Percentiles rank a stretch among this genome's conserved stretches.
Evolutionary conservation across 805 yeast species (phyloP).

Genomic region (Hanseniaspora taiwanica): DNA sequence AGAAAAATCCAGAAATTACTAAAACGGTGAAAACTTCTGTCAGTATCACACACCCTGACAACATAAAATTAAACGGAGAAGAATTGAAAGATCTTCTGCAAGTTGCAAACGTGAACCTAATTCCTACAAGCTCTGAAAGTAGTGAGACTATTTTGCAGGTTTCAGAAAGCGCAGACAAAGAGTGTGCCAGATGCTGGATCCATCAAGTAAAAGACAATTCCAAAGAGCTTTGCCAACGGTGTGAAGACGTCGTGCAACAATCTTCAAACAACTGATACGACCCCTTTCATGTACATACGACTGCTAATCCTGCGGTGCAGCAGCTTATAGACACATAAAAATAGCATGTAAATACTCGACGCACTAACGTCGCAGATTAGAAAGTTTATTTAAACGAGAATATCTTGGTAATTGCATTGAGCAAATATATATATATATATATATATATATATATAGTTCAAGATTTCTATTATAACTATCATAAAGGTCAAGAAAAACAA

Average conservation of each 20-base stretch:
- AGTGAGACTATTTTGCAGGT: conserved; percentile 25
- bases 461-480: too few relatives aligned
- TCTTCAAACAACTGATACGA: too few relatives aligned
- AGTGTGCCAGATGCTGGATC: conserved; percentile 94
- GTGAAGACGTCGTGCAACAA: conserved; percentile 33
- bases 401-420: too few relatives aligned
- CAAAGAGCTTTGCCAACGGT: conserved; percentile 51
- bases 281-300: too few relatives aligned
- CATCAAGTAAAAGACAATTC: conserved; percentile 34
- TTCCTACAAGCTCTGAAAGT: conserved; percentile 9
- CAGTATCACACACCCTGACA: conserved; percentile 2
- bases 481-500: too few relatives aligned
- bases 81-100: conserved; percentile 47
- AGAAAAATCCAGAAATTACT: conserved; percentile 7
- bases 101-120: conserved; percentile 44
- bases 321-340: too few relatives aligned
- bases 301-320: too few relatives aligned
- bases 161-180: conserved; percentile 27
- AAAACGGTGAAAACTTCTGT: conserved; percentile 22
- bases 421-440: too few relatives aligned
- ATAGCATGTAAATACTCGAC: too few relatives aligned
- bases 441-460: too few relatives aligned
- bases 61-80: conserved; percentile 19
- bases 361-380: too few relatives aligned
- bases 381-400: too few relatives aligned